Evolutionary conservation across 805 yeast species (phyloP), one percentile per base, ranked within the genome.

Genomic region (Yarrowia keelungensis): DNA sequence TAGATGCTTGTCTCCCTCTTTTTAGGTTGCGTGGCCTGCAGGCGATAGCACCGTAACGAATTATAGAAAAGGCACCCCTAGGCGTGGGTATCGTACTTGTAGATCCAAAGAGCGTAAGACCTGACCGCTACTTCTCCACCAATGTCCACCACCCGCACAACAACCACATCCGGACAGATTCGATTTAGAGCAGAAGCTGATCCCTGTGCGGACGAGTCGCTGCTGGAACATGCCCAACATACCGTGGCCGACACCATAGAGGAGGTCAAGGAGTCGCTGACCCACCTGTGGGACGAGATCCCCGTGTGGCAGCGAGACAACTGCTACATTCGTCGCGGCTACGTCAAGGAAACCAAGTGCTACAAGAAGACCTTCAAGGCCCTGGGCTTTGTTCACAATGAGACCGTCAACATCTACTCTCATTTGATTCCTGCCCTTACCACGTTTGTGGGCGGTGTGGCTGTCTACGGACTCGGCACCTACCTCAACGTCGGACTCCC

Each of bases 261-360:
- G 14, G 67, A 62, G 16, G 56, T 62, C 38, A 62, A 62, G 46
- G 67, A 62, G 38, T 14, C 51, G 70, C 9, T 50, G 75, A 62
- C 67, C 11, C 56, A 47, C 43, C 70, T 71, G 43, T 89, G 82
- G 80, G 83, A 86, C 69, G 89, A 89, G 71, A 75, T 90, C 36
- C 90, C 87, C 32, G 83, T 79, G 15, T 89, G 95, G 95, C 92
- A 89, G 74, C 81, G 84, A 69, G 95, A 90, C 74, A 90, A 90
- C 75, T 89, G 87, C 72, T 87, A 77, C 74, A 89, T 90, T 56
- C 75, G 80, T 49, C 79, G 86, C 0, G 92, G 92, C 5, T 90
- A 90, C 73, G 88, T 89, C 19, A 81, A 80, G 42, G 86, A 84
- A 68, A 85, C 90, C 0, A 72, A 76, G 42, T 84, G 89, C 39